Conservation (phyloP, 2,329 filamentous ascomycete genomes). For the Colletotrichum tabaci region DNA sequence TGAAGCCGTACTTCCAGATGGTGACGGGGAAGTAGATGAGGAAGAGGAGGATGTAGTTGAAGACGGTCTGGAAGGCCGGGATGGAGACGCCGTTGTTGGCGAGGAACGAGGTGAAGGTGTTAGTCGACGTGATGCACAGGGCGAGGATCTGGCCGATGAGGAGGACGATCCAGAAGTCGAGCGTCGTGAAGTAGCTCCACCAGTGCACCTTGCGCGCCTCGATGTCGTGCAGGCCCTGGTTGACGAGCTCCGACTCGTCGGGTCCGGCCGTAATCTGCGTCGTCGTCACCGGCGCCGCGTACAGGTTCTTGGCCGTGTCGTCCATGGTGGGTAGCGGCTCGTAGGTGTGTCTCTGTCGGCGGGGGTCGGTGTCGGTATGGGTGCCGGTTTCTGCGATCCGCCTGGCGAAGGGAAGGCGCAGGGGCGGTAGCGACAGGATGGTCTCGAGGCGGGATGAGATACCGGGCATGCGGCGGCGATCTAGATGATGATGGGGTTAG, state of each 20-base stretch:
- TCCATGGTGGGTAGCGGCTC: conserved; percentile 33
- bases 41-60: conserved; percentile 91
- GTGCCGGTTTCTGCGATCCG: conserved; percentile 32
- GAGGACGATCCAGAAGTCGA: conserved; percentile 90
- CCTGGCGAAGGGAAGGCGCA: conserved; percentile 45
- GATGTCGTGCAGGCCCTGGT: conserved; percentile 68
- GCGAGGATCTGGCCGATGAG: conserved; percentile 86
- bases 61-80: conserved; percentile 94
- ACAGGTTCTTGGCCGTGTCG: conserved; percentile 27
- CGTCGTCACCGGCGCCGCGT: conserved; percentile 41
- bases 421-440: conserved; percentile 40
- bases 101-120: conserved; percentile 89
- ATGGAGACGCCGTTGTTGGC: conserved; percentile 78
- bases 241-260: conserved; percentile 57
- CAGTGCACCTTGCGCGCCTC: conserved; percentile 69
- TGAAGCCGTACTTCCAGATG: conserved; percentile 83
- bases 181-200: conserved; percentile 84
- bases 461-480: conserved; percentile 32
- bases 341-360: conserved; percentile 36
- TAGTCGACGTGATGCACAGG: conserved; percentile 92
- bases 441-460: conserved; percentile 22
- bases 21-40: conserved; percentile 86
- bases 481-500: conserved; percentile 34
- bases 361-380: conserved; percentile 24
- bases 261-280: conserved; percentile 41